Percentiles rank a stretch among this genome's conserved stretches.
Evolutionary conservation across 2,329 filamentous ascomycete genomes (phyloP).

Genomic region (Botrytis hyacinthi): DNA sequence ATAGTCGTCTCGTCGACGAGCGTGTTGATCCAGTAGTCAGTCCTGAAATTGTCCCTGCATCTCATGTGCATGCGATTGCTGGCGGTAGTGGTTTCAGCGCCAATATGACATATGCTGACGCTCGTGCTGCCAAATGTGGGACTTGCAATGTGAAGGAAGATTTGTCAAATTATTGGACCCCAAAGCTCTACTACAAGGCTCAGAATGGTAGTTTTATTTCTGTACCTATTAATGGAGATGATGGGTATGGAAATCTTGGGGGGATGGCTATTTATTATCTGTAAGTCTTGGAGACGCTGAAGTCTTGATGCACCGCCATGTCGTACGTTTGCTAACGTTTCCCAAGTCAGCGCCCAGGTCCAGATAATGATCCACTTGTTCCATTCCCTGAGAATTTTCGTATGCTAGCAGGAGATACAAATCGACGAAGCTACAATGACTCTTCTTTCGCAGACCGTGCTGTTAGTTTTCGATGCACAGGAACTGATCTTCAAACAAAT

Average conservation of each 20-base stretch:
- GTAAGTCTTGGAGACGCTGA: slow-evolving; percentile 16
- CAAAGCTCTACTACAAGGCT: slow-evolving; percentile 36
- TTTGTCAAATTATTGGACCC: slow-evolving; percentile 40
- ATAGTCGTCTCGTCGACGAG: slow-evolving; percentile 27
- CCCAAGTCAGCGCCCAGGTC: slow-evolving; percentile 14
- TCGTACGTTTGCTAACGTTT: not conserved
- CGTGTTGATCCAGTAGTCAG: slow-evolving; percentile 28
- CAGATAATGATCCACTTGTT: slow-evolving; percentile 14
- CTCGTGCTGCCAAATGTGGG: slow-evolving; percentile 36
- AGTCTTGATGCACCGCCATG: not conserved
- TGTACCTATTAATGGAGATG: slow-evolving; percentile 39
- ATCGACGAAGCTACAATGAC: slow-evolving; percentile 15
- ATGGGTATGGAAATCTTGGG: slow-evolving; percentile 31
- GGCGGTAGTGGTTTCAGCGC: slow-evolving; percentile 42
- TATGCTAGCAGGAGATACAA: slow-evolving; percentile 46
- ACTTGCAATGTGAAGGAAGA: slow-evolving; percentile 40
- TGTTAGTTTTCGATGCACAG: slow-evolving; percentile 53
- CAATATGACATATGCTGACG: slow-evolving; percentile 39
- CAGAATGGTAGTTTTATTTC: slow-evolving; percentile 38
- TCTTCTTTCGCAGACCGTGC: slow-evolving; percentile 17
- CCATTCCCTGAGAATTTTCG: slow-evolving; percentile 42
- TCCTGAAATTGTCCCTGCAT: slow-evolving; percentile 23
- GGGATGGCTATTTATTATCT: slow-evolving; percentile 42
- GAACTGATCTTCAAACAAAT: slow-evolving; percentile 45
- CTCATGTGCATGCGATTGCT: slow-evolving; percentile 28